Evolutionary conservation across 768 basidiomycete genomes (phyloP), one percentile per base, ranked within the genome.

Genomic region (Lactarius indigo): DNA sequence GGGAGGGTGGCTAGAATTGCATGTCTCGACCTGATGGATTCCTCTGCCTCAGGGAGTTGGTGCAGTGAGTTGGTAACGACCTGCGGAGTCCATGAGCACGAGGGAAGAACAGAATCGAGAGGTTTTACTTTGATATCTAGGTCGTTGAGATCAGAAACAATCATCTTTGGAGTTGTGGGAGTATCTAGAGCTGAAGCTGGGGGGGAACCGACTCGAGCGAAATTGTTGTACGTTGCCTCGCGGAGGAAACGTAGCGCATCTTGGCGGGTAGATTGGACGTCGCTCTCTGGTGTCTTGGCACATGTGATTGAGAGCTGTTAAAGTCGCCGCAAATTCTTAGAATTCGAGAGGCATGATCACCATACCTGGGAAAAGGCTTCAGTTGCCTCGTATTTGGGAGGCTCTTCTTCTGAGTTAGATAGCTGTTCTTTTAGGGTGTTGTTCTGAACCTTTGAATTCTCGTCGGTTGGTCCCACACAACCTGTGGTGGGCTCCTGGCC

Each of bases 1-100:
- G 89, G 89, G 47, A 92, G 83, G 2, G 77, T 70, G 1, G 85
- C 83, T 6, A 92, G 77, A 17, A 86, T 75, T 6, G 81, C 76
- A 68, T 87, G 83, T 74, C 90, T 79, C 4, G 83, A 81, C 54
- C 81, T 78, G 65, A 85, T 81, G 62, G 81, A 78, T 35, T 70
- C 70, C 42, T 69, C 70, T 23, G 70, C 63, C 3, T 59, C 59
- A 30, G 62, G 62, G 26, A 42, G 52, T 57, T 41, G 47, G 47
- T 37, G 35, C 35, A 63, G 50, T 28, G 61, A 58, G 26, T 64
- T 58, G 30, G 41, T 23, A 56, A 61, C 55, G 20, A 63, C 52
- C 62, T 68, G 55, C 10, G 42, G 35, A 28, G 44, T 41, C 18
- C 30, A 59, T 60, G 57, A 69, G 39, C 26, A 41, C 17, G 23